Conservation (phyloP, 2,329 filamentous ascomycete species). For the Claviceps sp. region DNA sequence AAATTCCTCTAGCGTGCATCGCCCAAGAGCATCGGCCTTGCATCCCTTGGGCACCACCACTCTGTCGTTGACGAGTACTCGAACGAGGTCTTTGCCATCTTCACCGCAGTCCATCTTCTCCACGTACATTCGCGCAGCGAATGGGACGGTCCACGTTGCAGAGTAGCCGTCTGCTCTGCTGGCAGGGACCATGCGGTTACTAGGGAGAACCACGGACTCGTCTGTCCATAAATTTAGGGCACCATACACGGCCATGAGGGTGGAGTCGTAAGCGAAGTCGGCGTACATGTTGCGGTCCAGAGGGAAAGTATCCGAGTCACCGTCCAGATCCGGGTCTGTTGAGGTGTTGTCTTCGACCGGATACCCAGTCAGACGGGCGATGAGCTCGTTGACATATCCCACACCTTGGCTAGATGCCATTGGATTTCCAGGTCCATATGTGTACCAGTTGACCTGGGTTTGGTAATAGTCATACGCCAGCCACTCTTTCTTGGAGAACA, state of each 20-base stretch:
- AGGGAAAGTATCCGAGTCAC: slow-evolving; percentile 56
- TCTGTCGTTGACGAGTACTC: slow-evolving; percentile 72
- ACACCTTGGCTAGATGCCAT: slow-evolving; percentile 77
- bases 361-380: slow-evolving; percentile 59
- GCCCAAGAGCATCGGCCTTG: slow-evolving; percentile 52
- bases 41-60: slow-evolving; percentile 63
- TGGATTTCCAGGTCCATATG: slow-evolving; percentile 61
- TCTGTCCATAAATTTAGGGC: slow-evolving; percentile 67
- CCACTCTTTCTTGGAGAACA: slow-evolving; percentile 69
- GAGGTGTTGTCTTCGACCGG: slow-evolving; percentile 61
- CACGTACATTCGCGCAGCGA: slow-evolving; percentile 68
- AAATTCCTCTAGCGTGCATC: slow-evolving; percentile 58
- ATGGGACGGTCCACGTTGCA: slow-evolving; percentile 68
- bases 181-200: slow-evolving; percentile 34
- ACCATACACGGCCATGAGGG: slow-evolving; percentile 63
- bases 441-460: slow-evolving; percentile 73
- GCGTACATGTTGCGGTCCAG: slow-evolving; percentile 58
- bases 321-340: slow-evolving; percentile 67
- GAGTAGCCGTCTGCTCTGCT: slow-evolving; percentile 52
- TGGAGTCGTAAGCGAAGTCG: slow-evolving; percentile 87
- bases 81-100: slow-evolving; percentile 52
- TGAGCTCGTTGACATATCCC: slow-evolving; percentile 76
- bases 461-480: slow-evolving; percentile 67
- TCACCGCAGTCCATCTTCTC: slow-evolving; percentile 66
- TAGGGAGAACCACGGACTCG: slow-evolving; percentile 37